A percentile compares a stretch with the other conserved stretches of the same genome.
These are phyloP conservation scores for Alternaria viburni DNA, from an alignment of 2,329 filamentous ascomycete genomes.

Conservation along the genomic window DNA sequence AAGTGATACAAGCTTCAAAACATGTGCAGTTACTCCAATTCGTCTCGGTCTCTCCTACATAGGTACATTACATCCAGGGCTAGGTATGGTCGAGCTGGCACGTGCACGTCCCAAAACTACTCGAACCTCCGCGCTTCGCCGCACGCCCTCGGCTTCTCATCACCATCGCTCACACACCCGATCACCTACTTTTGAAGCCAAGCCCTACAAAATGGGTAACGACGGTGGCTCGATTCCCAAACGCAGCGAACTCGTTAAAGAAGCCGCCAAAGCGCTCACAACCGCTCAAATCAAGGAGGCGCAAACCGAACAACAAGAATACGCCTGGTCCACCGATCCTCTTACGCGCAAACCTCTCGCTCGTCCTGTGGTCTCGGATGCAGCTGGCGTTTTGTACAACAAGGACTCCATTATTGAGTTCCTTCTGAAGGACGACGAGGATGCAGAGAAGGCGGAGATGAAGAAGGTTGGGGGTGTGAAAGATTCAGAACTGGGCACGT, in stretches of 20 bases:
- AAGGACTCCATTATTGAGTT: conserved; percentile 86
- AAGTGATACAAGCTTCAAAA: no score
- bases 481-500: conserved; percentile 54
- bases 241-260: conserved; percentile 93
- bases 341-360: conserved; percentile 80
- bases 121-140: conserved; percentile 30
- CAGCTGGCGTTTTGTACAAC: conserved; percentile 85
- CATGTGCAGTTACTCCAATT: no score
- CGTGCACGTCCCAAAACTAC: conserved; percentile 19
- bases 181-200: neutral
- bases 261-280: conserved; percentile 82
- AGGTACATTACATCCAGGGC: no score
- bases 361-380: conserved; percentile 82
- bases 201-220: conserved; percentile 76
- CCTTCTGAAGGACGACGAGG: conserved; percentile 62
- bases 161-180: neutral
- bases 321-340: conserved; percentile 87
- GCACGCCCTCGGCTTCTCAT: conserved; percentile 14
- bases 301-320: conserved; percentile 80
- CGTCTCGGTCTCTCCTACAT: no score
- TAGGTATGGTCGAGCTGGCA: conserved; percentile 4
- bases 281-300: conserved; percentile 88
- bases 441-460: conserved; percentile 66
- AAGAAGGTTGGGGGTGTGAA: conserved; percentile 48
- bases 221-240: conserved; percentile 96